Conservation (phyloP, 2,329 filamentous ascomycete species). For the Diaporthe velutina region DNA sequence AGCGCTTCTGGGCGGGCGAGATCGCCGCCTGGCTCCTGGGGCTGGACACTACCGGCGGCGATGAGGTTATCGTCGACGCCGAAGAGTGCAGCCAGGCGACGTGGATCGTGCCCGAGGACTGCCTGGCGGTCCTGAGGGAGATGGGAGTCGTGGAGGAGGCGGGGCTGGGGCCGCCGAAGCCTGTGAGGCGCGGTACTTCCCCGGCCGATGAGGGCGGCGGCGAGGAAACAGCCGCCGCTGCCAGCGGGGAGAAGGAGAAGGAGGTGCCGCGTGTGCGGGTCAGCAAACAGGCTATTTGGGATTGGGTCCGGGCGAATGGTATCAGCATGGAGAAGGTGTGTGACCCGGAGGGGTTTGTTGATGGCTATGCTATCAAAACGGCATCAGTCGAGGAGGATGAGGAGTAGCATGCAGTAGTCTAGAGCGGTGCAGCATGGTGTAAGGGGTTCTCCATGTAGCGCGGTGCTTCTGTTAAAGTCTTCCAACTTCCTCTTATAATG, state of each 20-base stretch:
- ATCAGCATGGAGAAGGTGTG: slow-evolving; percentile 77
- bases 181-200: slow-evolving; percentile 12
- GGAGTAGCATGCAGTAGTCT: slow-evolving; percentile 15
- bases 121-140: slow-evolving; percentile 80
- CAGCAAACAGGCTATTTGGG: slow-evolving; percentile 69
- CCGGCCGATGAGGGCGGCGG: slow-evolving; percentile 41
- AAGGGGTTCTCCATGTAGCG: background rate
- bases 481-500: background rate
- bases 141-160: slow-evolving; percentile 80
- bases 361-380: slow-evolving; percentile 70
- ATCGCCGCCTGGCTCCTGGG: slow-evolving; percentile 77
- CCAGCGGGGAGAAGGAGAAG: slow-evolving; percentile 47
- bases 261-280: slow-evolving; percentile 59
- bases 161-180: slow-evolving; percentile 59
- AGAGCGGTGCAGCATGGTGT: background rate
- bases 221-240: slow-evolving; percentile 37
- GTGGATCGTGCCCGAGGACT: slow-evolving; percentile 89
- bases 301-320: slow-evolving; percentile 74
- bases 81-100: slow-evolving; percentile 81
- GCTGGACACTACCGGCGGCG: slow-evolving; percentile 51
- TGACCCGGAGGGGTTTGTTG: slow-evolving; percentile 80
- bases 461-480: background rate
- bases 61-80: slow-evolving; percentile 71
- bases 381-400: slow-evolving; percentile 52
- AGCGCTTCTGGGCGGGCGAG: slow-evolving; percentile 87